These are phyloP conservation scores for Pseudonitzschia delicatissima DNA, from an alignment of 108 stramenopile genomes.

Conservation along the genomic window DNA sequence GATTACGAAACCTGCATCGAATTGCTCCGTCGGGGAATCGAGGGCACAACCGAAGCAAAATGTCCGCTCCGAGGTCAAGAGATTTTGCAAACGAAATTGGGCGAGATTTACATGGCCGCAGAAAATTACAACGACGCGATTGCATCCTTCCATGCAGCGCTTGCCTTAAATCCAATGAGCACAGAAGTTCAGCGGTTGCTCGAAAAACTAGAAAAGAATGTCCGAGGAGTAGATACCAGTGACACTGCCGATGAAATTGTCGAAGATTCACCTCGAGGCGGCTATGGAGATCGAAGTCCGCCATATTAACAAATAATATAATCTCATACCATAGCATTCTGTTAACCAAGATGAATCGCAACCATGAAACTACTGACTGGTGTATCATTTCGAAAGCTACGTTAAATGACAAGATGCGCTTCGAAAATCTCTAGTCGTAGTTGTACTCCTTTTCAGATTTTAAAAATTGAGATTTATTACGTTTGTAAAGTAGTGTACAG, in stretches of 20 bases:
- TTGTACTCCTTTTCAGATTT: too few species aligned
- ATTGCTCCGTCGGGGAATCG: slow-evolving; percentile 59
- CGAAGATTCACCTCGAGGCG: slow-evolving; percentile 35
- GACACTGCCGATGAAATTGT: slow-evolving; percentile 33
- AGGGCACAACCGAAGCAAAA: slow-evolving; percentile 38
- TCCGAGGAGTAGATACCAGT: slow-evolving; percentile 45
- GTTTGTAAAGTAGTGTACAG: neutral
- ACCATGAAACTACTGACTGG: too few species aligned
- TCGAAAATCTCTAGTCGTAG: too few species aligned
- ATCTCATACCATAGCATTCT: neutral
- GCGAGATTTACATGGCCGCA: slow-evolving; percentile 61
- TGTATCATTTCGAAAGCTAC: too few species aligned
- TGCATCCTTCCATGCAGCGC: slow-evolving; percentile 66
- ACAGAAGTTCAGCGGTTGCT: slow-evolving; percentile 53
- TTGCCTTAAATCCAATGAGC: slow-evolving; percentile 71
- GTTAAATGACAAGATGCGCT: too few species aligned
- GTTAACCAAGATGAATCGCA: too few species aligned
- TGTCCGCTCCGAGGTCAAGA: slow-evolving; percentile 36
- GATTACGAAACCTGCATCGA: slow-evolving; percentile 63
- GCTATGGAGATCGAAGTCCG: slow-evolving; percentile 16
- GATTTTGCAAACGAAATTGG: slow-evolving; percentile 63
- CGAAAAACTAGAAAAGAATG: slow-evolving; percentile 72
- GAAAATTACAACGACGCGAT: slow-evolving; percentile 73
- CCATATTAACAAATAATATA: slow-evolving; percentile 15
- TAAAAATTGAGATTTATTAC: neutral